A percentile compares a stretch with the other conserved stretches of the same genome.
Conservation (phyloP, 441 rosid genomes). For the Omphalea diandra region DNA sequence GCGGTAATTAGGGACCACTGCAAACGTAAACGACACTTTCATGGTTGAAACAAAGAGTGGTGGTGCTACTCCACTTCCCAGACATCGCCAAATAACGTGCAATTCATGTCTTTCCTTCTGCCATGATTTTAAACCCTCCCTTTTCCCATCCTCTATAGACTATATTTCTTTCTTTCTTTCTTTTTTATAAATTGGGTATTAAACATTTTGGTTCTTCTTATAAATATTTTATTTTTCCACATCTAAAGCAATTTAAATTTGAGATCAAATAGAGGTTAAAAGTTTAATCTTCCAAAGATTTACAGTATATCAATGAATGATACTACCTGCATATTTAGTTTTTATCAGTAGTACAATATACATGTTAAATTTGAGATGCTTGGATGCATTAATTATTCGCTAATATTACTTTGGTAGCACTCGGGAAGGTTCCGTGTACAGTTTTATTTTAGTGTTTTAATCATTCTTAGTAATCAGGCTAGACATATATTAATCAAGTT, state of each 20-base stretch:
- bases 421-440: not conserved
- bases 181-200: too few relatives aligned
- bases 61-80: not conserved
- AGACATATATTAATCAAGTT: not conserved
- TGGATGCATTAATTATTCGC: not conserved
- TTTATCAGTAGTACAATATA: too few relatives aligned
- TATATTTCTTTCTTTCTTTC: not conserved
- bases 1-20: slow-evolving; percentile 15
- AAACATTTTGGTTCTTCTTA: too few relatives aligned
- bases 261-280: too few relatives aligned
- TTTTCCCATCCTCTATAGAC: not conserved
- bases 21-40: slow-evolving; percentile 16
- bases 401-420: not conserved
- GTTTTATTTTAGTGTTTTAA: too few relatives aligned
- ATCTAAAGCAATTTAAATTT: too few relatives aligned
- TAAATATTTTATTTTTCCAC: too few relatives aligned
- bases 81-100: slow-evolving; percentile 6
- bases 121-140: not conserved
- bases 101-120: not conserved
- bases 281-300: too few relatives aligned
- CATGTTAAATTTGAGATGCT: not conserved
- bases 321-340: too few relatives aligned
- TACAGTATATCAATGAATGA: too few relatives aligned
- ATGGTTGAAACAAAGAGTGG: slow-evolving; percentile 15
- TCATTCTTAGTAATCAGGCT: too few relatives aligned